These are phyloP conservation scores for Pseudocercospora fijiensis DNA, from an alignment of 2,329 filamentous ascomycete genomes.

Conservation along the genomic window DNA sequence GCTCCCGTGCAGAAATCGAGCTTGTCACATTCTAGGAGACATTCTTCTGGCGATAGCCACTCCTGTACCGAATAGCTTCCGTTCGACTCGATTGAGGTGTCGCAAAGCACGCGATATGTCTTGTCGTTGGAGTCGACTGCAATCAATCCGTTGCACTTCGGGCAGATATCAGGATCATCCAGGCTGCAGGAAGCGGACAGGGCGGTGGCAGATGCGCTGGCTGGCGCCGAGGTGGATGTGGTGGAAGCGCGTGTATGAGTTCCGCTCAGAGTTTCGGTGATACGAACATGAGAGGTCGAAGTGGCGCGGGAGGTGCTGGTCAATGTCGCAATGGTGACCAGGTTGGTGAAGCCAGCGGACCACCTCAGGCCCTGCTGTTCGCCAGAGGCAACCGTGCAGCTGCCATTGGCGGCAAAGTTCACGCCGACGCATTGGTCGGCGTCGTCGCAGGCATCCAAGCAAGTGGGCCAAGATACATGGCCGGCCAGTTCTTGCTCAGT, in stretches of 20 bases:
- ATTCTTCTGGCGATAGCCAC: constrained; percentile 23
- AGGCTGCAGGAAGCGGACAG: constrained; percentile 18
- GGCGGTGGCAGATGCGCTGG: constrained; percentile 1
- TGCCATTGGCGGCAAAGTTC: constrained; percentile 28
- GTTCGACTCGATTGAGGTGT: constrained; percentile 20
- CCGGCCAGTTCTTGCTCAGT: constrained; percentile 20
- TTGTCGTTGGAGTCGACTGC: constrained; percentile 18
- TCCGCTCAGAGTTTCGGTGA: constrained; percentile 11
- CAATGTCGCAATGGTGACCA: constrained; percentile 14
- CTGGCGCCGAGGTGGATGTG: constrained; percentile 10
- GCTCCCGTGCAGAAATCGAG: constrained; percentile 28
- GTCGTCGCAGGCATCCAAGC: constrained; percentile 31
- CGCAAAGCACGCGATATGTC: constrained; percentile 24
- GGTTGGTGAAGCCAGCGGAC: constrained; percentile 16
- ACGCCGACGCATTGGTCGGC: constrained; percentile 28
- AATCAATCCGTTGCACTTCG: constrained; percentile 26
- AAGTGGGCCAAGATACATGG: constrained; percentile 17
- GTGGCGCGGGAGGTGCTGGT: constrained; percentile 5
- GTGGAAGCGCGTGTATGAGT: not conserved
- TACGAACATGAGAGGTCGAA: constrained; percentile 15
- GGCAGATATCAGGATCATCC: constrained; percentile 26
- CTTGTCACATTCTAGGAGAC: constrained; percentile 26
- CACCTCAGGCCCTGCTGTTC: constrained; percentile 18
- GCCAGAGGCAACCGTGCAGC: constrained; percentile 24
- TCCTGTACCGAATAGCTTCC: constrained; percentile 27